A percentile compares a stretch with the other conserved stretches of the same genome.
Conservation (phyloP, 2,329 filamentous ascomycete species). For the Cryoendolithus antarcticus region DNA sequence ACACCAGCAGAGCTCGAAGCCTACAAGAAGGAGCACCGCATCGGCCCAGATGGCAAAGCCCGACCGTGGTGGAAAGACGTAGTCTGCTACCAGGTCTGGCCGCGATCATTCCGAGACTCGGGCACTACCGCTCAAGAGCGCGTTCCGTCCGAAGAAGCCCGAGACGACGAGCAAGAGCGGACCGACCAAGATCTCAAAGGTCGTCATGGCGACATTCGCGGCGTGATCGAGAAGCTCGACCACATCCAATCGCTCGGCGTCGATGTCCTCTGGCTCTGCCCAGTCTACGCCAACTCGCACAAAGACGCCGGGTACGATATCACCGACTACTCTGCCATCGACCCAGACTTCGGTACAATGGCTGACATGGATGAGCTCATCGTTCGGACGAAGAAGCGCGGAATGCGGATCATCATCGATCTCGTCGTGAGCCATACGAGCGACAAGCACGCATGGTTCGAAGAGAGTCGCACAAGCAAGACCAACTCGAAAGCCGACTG, state of each 20-base stretch:
- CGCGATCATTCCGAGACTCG: slow-evolving; percentile 35
- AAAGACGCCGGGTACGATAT: slow-evolving; percentile 60
- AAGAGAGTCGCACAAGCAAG: slow-evolving; percentile 39
- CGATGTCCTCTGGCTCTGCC: slow-evolving; percentile 57
- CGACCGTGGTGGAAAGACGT: slow-evolving; percentile 32
- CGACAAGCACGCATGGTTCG: slow-evolving; percentile 47
- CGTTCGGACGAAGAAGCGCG: slow-evolving; percentile 29
- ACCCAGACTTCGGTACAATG: slow-evolving; percentile 35
- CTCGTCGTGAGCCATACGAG: slow-evolving; percentile 20
- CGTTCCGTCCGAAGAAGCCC: slow-evolving; percentile 26
- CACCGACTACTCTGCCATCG: slow-evolving; percentile 32
- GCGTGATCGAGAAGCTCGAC: slow-evolving; percentile 3
- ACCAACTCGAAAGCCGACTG: slow-evolving; percentile 46
- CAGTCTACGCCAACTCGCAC: slow-evolving; percentile 49
- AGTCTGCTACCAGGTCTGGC: slow-evolving; percentile 33
- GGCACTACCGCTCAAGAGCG: slow-evolving; percentile 21
- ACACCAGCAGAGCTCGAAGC: too few species aligned
- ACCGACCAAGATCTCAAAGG: too few species aligned
- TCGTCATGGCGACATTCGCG: slow-evolving; percentile 4
- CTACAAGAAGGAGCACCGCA: background rate
- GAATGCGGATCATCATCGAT: slow-evolving; percentile 33
- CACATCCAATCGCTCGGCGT: slow-evolving; percentile 19
- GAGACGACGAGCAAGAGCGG: slow-evolving; percentile 21
- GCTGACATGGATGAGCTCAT: slow-evolving; percentile 35
- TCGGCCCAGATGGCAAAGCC: background rate